phyloP scores from a whole-genome alignment of 129 eudicot species.

The Artemisia tridentata region DNA sequence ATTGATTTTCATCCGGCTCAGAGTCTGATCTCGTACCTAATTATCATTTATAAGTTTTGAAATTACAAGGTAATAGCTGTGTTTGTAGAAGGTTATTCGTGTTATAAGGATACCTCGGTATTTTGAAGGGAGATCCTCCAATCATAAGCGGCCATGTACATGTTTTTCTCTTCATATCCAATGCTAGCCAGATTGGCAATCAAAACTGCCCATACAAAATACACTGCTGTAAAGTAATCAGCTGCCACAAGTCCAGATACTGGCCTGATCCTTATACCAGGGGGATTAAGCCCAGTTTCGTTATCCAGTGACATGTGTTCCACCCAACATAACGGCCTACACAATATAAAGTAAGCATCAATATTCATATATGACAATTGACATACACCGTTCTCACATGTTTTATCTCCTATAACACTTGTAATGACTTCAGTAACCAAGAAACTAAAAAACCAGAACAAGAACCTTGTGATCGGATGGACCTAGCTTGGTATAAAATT shows the following conservation, averaged over 20 bases:
- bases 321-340: constrained; percentile 43
- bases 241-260: too few relatives aligned
- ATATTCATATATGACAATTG: too few relatives aligned
- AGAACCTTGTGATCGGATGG: constrained; percentile 8
- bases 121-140: constrained; percentile 65
- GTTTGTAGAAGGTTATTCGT: not conserved
- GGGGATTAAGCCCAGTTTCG: constrained; percentile 72
- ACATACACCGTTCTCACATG: not conserved
- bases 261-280: constrained; percentile 29
- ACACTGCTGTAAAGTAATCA: too few relatives aligned
- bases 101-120: constrained; percentile 35
- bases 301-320: constrained; percentile 79
- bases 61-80: not conserved
- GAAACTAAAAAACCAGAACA: too few relatives aligned
- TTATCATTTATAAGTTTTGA: not conserved
- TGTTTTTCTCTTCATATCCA: constrained; percentile 61
- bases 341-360: too few relatives aligned
- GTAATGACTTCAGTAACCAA: too few relatives aligned
- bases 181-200: constrained; percentile 50
- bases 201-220: constrained; percentile 62
- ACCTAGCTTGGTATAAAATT: too few relatives aligned
- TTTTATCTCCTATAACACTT: constrained; percentile 35
- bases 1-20: constrained; percentile 60
- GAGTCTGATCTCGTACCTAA: constrained; percentile 59
- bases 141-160: constrained; percentile 70